These are phyloP conservation scores for Cytidiella melzeri DNA, from an alignment of 768 basidiomycete species.

Conservation along the genomic window DNA sequence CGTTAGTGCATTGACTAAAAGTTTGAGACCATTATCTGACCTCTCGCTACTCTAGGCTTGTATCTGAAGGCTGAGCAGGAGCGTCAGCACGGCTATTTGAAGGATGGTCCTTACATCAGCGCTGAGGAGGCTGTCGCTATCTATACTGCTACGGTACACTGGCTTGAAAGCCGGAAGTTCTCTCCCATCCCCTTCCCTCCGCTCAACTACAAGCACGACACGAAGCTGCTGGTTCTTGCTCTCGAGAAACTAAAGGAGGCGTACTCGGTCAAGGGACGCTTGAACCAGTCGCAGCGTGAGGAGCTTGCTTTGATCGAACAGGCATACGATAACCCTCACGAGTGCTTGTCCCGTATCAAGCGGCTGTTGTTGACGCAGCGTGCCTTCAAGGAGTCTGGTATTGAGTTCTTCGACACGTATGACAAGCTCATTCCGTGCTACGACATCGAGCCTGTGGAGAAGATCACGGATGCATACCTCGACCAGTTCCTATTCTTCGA, in stretches of 20 bases:
- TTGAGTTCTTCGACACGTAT: constrained; percentile 96
- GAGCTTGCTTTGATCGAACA: constrained; percentile 98
- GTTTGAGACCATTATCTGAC: no score
- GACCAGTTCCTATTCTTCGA: constrained; percentile 99
- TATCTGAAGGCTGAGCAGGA: constrained; percentile 99
- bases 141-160: constrained; percentile 97
- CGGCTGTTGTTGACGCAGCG: constrained; percentile 93
- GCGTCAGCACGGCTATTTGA: constrained; percentile 95
- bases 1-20: constrained; percentile 49
- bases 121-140: constrained; percentile 99
- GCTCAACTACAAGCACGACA: constrained; percentile 98
- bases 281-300: constrained; percentile 97
- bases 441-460: constrained; percentile 99
- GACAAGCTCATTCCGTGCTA: constrained; percentile 99
- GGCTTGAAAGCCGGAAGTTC: constrained; percentile 97
- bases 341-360: constrained; percentile 98
- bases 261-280: constrained; percentile 93
- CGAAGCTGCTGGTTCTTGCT: constrained; percentile 92
- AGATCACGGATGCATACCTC: constrained; percentile 99
- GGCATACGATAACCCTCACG: constrained; percentile 98
- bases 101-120: constrained; percentile 98
- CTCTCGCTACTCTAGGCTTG: constrained; percentile 41
- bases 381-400: constrained; percentile 97
- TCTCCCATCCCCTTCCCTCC: constrained; percentile 99
- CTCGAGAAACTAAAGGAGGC: constrained; percentile 99